Percentiles rank a stretch among this genome's conserved stretches.
phyloP scores from a whole-genome alignment of 768 basidiomycete genomes.

The Cystofilobasidium ferigula region DNA sequence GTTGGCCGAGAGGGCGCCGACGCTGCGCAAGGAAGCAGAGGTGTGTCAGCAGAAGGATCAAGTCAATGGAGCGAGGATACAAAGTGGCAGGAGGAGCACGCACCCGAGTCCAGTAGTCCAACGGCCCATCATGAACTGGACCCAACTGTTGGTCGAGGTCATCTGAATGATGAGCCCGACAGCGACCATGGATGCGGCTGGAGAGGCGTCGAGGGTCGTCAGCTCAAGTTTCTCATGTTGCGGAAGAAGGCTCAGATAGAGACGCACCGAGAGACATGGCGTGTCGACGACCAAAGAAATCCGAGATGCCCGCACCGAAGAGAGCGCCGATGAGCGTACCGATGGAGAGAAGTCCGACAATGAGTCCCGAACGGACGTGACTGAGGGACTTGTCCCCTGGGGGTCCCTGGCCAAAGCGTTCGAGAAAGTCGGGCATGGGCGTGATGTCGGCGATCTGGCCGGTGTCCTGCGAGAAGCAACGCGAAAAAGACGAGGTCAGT shows the following conservation, averaged over 20 bases:
- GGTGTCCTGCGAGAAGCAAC: too few species aligned
- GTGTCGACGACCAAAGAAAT: constrained; percentile 53
- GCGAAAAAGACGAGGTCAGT: too few species aligned
- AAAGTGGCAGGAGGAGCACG: too few species aligned
- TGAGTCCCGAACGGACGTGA: constrained; percentile 44
- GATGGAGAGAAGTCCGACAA: constrained; percentile 1
- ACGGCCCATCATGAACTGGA: too few species aligned
- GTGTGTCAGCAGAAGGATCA: too few species aligned
- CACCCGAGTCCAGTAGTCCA: constrained; percentile 57
- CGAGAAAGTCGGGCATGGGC: constrained; percentile 57
- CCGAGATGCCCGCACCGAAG: constrained; percentile 49
- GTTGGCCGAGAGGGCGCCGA: constrained; percentile 57
- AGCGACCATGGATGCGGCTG: constrained; percentile 41
- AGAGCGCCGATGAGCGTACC: constrained; percentile 50
- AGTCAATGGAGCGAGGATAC: too few species aligned
- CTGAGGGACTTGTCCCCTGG: constrained; percentile 36
- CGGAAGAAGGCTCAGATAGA: constrained; percentile 41
- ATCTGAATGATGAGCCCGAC: constrained; percentile 44
- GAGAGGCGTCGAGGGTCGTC: not conserved
- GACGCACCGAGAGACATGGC: constrained; percentile 56
- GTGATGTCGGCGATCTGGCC: constrained; percentile 69
- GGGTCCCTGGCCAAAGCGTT: constrained; percentile 50
- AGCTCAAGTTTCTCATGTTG: not conserved
- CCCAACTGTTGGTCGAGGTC: not conserved
- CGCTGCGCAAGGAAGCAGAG: too few species aligned